Evolutionary conservation across 2,329 filamentous ascomycete species (phyloP).

Genomic region (Stachybotrys elegans): DNA sequence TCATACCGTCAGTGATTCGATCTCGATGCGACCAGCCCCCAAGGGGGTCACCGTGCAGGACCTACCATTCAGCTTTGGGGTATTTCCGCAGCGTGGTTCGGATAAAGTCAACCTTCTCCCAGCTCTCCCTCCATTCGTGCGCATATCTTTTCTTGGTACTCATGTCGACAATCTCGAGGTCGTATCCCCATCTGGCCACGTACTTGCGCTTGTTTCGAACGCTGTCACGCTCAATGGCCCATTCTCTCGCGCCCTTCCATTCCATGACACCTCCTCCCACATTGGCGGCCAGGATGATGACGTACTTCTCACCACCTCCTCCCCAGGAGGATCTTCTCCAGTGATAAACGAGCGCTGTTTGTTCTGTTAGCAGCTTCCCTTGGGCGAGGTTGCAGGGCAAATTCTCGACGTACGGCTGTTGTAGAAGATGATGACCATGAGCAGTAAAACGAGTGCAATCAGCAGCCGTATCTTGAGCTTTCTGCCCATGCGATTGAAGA

Average conservation of each 20-base stretch:
- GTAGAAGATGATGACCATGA: constrained; percentile 63
- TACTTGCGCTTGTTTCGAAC: constrained; percentile 94
- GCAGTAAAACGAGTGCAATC: constrained; percentile 53
- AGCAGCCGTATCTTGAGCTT: constrained; percentile 61
- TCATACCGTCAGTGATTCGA: too few species aligned
- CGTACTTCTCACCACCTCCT: constrained; percentile 84
- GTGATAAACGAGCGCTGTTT: constrained; percentile 45
- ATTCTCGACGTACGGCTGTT: constrained; percentile 73
- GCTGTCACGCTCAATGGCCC: constrained; percentile 96
- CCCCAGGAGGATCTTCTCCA: constrained; percentile 70
- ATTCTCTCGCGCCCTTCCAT: constrained; percentile 95
- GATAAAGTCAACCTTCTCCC: constrained; percentile 97
- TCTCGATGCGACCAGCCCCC: background rate
- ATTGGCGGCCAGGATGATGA: constrained; percentile 90
- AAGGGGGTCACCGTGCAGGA: too few species aligned
- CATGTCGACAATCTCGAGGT: constrained; percentile 96
- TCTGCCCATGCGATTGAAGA: constrained; percentile 51
- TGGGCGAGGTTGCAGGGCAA: background rate
- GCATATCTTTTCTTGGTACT: constrained; percentile 98
- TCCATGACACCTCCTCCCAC: constrained; percentile 97
- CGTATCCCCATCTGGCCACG: constrained; percentile 82
- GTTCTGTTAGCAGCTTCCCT: constrained; percentile 1
- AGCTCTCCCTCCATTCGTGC: constrained; percentile 98
- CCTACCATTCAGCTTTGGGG: constrained; percentile 91
- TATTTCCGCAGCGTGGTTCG: constrained; percentile 88